A percentile compares a stretch with the other conserved stretches of the same genome.
Conservation (phyloP, 495 filamentous ascomycete genomes). For the Annulohypoxylon stygium region DNA sequence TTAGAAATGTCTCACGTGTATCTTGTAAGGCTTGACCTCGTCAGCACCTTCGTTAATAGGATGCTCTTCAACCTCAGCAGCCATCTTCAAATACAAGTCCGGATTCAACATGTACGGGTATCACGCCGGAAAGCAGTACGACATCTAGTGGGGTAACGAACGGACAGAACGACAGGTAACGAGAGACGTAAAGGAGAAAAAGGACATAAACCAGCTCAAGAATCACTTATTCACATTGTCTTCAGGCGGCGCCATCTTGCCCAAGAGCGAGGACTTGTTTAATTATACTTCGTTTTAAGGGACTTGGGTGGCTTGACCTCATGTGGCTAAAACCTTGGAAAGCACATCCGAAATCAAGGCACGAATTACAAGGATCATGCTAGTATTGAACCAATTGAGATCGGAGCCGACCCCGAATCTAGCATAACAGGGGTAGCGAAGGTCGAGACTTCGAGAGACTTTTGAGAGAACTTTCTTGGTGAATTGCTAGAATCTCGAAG, state of each 20-base stretch:
- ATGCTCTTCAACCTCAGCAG: conserved; percentile 42
- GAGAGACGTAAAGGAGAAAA: conserved; percentile 25
- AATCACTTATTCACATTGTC: conserved; percentile 30
- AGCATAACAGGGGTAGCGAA: conserved; percentile 32
- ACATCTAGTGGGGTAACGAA: conserved; percentile 38
- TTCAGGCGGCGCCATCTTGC: conserved; percentile 33
- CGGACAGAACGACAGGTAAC: conserved; percentile 29
- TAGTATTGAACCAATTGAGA: conserved; percentile 37
- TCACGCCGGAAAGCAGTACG: conserved; percentile 33
- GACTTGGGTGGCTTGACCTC: conserved; percentile 51
- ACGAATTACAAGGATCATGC: conserved; percentile 36
- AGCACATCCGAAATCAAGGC: conserved; percentile 44
- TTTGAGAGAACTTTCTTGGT: conserved; percentile 2
- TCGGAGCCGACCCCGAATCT: conserved; percentile 32
- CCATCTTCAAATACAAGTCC: conserved; percentile 34
- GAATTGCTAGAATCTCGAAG: background rate
- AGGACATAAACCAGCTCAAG: conserved; percentile 30
- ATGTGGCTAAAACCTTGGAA: conserved; percentile 50
- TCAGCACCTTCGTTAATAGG: conserved; percentile 49
- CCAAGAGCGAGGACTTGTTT: conserved; percentile 39
- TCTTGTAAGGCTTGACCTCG: conserved; percentile 63
- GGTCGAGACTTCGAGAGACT: conserved; percentile 18
- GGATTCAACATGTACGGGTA: conserved; percentile 29
- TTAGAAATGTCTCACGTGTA: conserved; percentile 58
- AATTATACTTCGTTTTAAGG: conserved; percentile 53